These are phyloP conservation scores for Naganishia cerealis DNA, from an alignment of 1,284 basidiomycete species.

Conservation along the genomic window DNA sequence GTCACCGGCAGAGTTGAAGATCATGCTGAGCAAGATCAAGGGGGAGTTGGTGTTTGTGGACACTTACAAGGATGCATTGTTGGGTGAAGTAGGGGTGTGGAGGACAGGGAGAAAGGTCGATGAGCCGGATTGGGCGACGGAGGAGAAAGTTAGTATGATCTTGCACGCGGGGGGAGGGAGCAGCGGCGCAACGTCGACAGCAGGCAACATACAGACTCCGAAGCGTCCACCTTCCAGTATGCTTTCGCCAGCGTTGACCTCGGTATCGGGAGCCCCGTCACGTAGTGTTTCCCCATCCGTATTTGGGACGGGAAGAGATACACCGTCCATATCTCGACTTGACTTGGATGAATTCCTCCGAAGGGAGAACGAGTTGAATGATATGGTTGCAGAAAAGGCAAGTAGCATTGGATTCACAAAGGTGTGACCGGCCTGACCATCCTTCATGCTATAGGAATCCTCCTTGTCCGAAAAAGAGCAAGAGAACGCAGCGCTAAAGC, in stretches of 20 bases:
- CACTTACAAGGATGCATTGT: slow-evolving; percentile 83
- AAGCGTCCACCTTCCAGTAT: slow-evolving; percentile 29
- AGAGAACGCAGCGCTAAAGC: slow-evolving; percentile 73
- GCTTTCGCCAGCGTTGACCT: slow-evolving; percentile 34
- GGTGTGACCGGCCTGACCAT: background rate
- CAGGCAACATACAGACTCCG: background rate
- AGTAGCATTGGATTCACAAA: slow-evolving; percentile 31
- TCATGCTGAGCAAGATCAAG: slow-evolving; percentile 84
- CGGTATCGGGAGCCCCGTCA: slow-evolving; percentile 42
- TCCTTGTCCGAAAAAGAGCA: slow-evolving; percentile 65
- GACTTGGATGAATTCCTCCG: slow-evolving; percentile 95
- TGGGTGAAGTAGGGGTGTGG: slow-evolving; percentile 90
- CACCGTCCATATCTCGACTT: slow-evolving; percentile 47
- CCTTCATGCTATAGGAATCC: slow-evolving; percentile 61
- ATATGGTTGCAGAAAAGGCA: slow-evolving; percentile 81
- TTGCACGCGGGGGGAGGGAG: background rate
- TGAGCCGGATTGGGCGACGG: slow-evolving; percentile 74
- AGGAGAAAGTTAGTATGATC: slow-evolving; percentile 23
- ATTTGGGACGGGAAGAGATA: slow-evolving; percentile 31
- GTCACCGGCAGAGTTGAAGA: slow-evolving; percentile 93
- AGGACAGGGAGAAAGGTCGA: slow-evolving; percentile 83
- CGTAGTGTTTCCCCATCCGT: slow-evolving; percentile 20
- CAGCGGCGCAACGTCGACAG: background rate
- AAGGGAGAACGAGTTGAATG: slow-evolving; percentile 94
- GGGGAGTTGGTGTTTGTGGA: slow-evolving; percentile 79